Evolutionary conservation across 192 early-diverging fungal genomes (phyloP), one percentile per base, ranked within the genome.

Genomic region (Diversispora eburnea): DNA sequence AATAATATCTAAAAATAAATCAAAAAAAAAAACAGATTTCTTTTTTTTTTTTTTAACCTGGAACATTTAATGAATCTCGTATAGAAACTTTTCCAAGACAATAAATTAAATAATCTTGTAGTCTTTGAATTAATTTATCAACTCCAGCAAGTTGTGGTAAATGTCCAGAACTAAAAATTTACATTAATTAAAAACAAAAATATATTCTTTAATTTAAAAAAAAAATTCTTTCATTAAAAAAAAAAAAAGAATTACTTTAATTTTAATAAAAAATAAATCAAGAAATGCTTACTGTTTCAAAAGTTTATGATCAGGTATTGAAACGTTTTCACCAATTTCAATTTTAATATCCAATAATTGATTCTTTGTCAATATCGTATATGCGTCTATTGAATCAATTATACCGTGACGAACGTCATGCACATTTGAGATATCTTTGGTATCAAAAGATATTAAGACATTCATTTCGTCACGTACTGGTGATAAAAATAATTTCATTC

Each of bases 371-470:
- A 77, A 19, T 19, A 79, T 68, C 19, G 73, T 72, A 54, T 70
- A 81, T 20, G 56, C 52, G 41, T 83, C 79, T 7, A 76, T 68
- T 19, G 48, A 54, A 52, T 67, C 58, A 15, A 17, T 49, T 41
- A 20, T 70, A 17, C 51, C 67, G 47, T 70, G 48, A 55, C 67
- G 67, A 19, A 15, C 49, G 33, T 70, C 67, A 45, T 33, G 25
- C 25, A 33, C 25, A n/a, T 52, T 55, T 70, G 67, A 70, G n/a
- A 13, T 33, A 8, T 73, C 73, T 42, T 82, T 83, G 22, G 67
- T 33, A n/a, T 79, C 79, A 39, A 85, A 82, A n/a, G 74, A 70
- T n/a, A 85, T 41, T 8, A 76, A 15, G 43, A 82, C 77, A 3
- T 67, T 68, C 15, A 70, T 75, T 15, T 66, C 41, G 6, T 72